Evolutionary conservation across 2,329 filamentous ascomycete genomes (phyloP), one percentile per base, ranked within the genome.

Genomic region (Fusarium udum): DNA sequence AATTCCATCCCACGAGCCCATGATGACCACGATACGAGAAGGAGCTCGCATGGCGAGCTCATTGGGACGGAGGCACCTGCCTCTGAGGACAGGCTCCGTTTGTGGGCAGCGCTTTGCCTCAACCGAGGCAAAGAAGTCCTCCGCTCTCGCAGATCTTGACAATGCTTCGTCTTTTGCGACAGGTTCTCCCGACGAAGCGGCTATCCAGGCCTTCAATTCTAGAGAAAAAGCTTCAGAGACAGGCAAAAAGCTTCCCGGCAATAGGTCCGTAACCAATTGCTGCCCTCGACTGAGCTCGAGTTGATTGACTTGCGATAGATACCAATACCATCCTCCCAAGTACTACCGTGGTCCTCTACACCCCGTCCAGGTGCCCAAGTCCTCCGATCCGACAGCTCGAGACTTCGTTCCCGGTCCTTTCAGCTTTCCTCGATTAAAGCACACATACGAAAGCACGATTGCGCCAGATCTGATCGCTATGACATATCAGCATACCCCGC

Each of bases 331-430:
- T 74, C 92, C 95, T 57, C 96, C 96, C 72, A 96, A 95, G 85
- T 99, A 95, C 88, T 92, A 97, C 83, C 93, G 95, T 79, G 96
- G 96, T 64, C 95, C 95, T 73, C 88, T 98, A 31, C 95, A 98
- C 81, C 96, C 96, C 57, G 91, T 98, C 79, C 94, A 97, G 85
- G 93, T 94, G 67, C 95, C 94, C n/a, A 88, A 91, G 43, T 89
- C 91, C 58, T 96, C 95, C 71, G 93, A 98, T 78, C 95, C 95
- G 2, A 89, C 92, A 34, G 97, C 96, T 67, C 92, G 96, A 80
- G 88, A 94, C 80, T 99, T 96, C 82, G 87, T 93, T 32, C 95
- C 96, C 2, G 96, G 96, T 0, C 96, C 96, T 4, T 99, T 98
- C 87, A 93, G 92, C 79, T 87, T 93, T 56, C 93, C 95, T 18